phyloP scores from a whole-genome alignment of 345 rosid genomes.

The Salix brachista region DNA sequence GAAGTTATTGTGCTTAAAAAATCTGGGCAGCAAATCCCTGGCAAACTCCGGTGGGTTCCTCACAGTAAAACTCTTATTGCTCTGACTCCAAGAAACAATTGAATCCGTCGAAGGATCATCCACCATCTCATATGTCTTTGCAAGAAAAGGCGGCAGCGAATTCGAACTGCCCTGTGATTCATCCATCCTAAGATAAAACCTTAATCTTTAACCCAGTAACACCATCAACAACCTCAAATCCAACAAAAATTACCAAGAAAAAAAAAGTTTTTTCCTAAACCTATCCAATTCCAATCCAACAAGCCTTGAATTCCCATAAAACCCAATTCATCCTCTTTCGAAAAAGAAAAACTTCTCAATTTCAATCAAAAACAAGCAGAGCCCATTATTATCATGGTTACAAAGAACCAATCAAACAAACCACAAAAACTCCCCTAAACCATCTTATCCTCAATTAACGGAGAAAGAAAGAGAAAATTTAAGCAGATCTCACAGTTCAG shows the following conservation, averaged over 20 bases:
- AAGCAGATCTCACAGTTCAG: neutral
- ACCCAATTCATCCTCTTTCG: constrained; percentile 11
- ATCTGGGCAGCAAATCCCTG: constrained; percentile 68
- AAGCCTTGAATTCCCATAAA: constrained; percentile 7
- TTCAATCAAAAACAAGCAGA: neutral
- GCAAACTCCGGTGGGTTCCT: constrained; percentile 75
- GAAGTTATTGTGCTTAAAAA: constrained; percentile 88
- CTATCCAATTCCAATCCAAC: neutral
- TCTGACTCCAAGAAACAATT: constrained; percentile 70
- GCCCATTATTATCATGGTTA: neutral
- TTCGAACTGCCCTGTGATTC: constrained; percentile 61
- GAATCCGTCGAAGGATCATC: constrained; percentile 69
- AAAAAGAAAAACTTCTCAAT: neutral
- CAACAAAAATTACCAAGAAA: neutral
- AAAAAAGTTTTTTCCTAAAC: neutral
- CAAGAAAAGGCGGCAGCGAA: constrained; percentile 82
- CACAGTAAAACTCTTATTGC: constrained; percentile 70
- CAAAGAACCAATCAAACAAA: neutral
- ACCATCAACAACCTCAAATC: constrained; percentile 13
- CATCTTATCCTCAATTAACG: no score
- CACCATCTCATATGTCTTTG: constrained; percentile 89
- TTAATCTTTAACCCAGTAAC: constrained; percentile 1
- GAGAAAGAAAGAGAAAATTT: constrained; percentile 6
- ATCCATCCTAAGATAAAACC: constrained; percentile 44
- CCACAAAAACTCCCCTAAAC: neutral